A percentile compares a stretch with the other conserved stretches of the same genome.
Conservation (phyloP, 192 early-diverging fungal species). For the Coemansia sp. region DNA sequence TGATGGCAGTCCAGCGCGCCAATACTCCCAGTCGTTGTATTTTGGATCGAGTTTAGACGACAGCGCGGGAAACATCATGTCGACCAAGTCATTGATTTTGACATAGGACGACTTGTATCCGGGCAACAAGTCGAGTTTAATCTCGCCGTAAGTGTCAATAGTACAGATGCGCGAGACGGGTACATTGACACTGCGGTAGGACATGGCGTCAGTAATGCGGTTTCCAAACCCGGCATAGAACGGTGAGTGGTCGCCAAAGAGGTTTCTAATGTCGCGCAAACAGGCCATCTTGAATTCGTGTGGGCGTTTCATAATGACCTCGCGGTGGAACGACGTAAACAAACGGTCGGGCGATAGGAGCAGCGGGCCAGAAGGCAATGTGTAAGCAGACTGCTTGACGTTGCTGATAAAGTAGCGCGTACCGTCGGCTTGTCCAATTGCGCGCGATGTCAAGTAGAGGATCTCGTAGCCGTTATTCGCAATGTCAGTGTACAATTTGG, state of each 20-base stretch:
- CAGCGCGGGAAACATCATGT: slow-evolving; percentile 89
- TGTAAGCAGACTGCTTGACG: slow-evolving; percentile 84
- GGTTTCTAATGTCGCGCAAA: slow-evolving; percentile 83
- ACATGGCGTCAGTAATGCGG: slow-evolving; percentile 94
- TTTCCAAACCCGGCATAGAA: slow-evolving; percentile 99
- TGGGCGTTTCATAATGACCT: slow-evolving; percentile 92
- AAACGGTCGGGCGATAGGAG: slow-evolving; percentile 95
- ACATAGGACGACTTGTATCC: slow-evolving; percentile 87
- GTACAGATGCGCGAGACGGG: slow-evolving; percentile 95
- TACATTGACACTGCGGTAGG: slow-evolving; percentile 91
- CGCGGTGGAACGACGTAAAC: slow-evolving; percentile 89
- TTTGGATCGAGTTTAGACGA: slow-evolving; percentile 63
- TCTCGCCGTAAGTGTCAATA: slow-evolving; percentile 87
- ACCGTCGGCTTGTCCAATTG: slow-evolving; percentile 92
- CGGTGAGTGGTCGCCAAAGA: slow-evolving; percentile 81
- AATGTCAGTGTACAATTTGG: slow-evolving; percentile 95
- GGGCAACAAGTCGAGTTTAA: slow-evolving; percentile 85
- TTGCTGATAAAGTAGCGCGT: slow-evolving; percentile 91
- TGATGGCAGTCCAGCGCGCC: slow-evolving; percentile 56
- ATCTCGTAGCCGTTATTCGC: slow-evolving; percentile 92
- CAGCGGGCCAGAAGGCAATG: slow-evolving; percentile 91
- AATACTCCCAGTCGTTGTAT: slow-evolving; percentile 86
- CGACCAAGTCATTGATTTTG: slow-evolving; percentile 89
- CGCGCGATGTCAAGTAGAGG: slow-evolving; percentile 90
- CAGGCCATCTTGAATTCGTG: slow-evolving; percentile 98